Conservation (phyloP, 345 rosid species). For the Carallia pectinifolia region DNA sequence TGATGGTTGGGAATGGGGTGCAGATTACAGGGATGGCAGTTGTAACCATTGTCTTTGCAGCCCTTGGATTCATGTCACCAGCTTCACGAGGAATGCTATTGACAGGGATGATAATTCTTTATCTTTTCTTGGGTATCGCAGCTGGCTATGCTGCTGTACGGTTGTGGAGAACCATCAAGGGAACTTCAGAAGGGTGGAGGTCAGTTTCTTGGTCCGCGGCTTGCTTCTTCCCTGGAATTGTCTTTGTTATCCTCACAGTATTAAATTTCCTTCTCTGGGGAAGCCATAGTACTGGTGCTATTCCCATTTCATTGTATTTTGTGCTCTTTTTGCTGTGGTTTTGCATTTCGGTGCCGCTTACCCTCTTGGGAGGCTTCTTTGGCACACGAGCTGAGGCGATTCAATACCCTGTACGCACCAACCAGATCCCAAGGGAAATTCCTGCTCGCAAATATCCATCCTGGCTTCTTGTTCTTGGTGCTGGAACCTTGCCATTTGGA, state of each 20-base stretch:
- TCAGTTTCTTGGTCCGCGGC: constrained; percentile 70
- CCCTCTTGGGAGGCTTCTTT: constrained; percentile 71
- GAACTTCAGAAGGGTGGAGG: constrained; percentile 75
- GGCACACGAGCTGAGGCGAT: constrained; percentile 68
- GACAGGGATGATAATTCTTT: constrained; percentile 79
- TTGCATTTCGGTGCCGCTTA: constrained; percentile 80
- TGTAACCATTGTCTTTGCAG: constrained; percentile 74
- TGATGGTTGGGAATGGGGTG: constrained; percentile 74
- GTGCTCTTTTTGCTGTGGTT: constrained; percentile 74
- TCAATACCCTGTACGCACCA: constrained; percentile 61
- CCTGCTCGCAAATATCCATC: constrained; percentile 83
- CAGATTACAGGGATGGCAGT: constrained; percentile 80
- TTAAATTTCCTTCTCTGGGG: constrained; percentile 77
- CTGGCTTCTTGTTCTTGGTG: constrained; percentile 86
- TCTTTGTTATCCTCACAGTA: constrained; percentile 62
- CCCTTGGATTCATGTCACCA: constrained; percentile 80
- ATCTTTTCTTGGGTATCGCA: constrained; percentile 66
- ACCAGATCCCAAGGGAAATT: constrained; percentile 82
- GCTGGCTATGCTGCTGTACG: constrained; percentile 76
- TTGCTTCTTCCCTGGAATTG: constrained; percentile 82
- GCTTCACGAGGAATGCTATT: constrained; percentile 86
- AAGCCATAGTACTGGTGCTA: constrained; percentile 74
- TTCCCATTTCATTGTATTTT: constrained; percentile 72
- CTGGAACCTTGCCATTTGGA: constrained; percentile 83
- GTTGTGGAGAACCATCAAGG: constrained; percentile 71